A percentile compares a stretch with the other conserved stretches of the same genome.
Conservation (phyloP, 2,329 filamentous ascomycete species). For the Claviceps sp. region DNA sequence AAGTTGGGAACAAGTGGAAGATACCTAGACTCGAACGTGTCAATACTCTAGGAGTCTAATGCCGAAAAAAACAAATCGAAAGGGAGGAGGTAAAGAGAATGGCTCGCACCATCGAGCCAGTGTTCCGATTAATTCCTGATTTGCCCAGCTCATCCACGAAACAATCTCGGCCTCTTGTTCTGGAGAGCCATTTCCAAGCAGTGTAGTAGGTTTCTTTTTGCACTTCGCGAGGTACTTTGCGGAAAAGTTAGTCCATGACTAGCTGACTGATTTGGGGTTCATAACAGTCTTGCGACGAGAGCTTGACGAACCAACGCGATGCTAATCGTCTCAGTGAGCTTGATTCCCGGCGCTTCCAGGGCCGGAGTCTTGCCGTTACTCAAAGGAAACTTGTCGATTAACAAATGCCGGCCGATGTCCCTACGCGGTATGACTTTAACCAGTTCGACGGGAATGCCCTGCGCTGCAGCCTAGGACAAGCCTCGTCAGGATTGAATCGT, state of each 20-base stretch:
- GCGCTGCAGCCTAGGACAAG: background rate
- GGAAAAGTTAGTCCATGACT: background rate
- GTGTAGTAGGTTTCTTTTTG: background rate
- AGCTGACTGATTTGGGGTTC: background rate
- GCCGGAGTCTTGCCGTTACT: slow-evolving; percentile 1
- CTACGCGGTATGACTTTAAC: background rate
- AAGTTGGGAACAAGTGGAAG: background rate
- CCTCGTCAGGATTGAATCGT: background rate
- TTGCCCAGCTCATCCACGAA: slow-evolving; percentile 2
- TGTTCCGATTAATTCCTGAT: background rate
- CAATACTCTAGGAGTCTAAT: background rate
- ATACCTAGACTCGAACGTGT: background rate
- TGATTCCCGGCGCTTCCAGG: background rate
- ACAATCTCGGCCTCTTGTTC: slow-evolving; percentile 1
- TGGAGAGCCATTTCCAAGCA: slow-evolving; percentile 1
- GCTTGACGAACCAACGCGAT: background rate
- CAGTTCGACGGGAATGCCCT: background rate
- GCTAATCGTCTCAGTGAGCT: background rate
- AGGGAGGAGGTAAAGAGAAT: background rate
- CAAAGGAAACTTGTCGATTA: background rate
- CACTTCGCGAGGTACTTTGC: background rate
- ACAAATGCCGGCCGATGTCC: background rate
- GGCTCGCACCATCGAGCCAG: background rate
- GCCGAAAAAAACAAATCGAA: background rate
- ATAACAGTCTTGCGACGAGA: background rate